Base-by-base conservation (phyloP, 2,329 filamentous ascomycete species). In the Trichoderma koningii region DNA sequence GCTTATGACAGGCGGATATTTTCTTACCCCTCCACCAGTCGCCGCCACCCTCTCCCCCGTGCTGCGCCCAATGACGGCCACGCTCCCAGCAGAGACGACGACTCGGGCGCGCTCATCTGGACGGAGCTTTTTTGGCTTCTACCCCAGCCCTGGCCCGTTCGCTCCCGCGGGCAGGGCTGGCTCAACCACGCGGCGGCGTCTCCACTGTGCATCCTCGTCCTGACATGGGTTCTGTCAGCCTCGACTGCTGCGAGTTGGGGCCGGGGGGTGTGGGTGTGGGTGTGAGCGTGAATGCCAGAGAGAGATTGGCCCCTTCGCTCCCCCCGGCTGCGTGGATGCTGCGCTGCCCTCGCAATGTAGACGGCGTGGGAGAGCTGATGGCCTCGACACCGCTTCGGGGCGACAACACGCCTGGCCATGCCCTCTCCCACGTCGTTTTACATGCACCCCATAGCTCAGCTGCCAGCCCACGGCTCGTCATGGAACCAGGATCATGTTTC, bases 381-480 rank as follows among this genome's bases (percentile, higher is more conserved):
- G 47, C 56, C 48, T 55, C 63, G 63, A 65, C 56, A 61, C 63
- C 48, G 56, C 56, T 62, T 61, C 28, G 48, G 56, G 62, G 38
- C 45, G 55, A 42, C 44, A 55, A 42, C 26, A 60, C 44, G 60
- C 52, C 63, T 30, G 41, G n/a, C 62, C 53, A 64, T 59, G 44
- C 44, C 62, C 28, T 55, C 38, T 63, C 34, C 34, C 23, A 50
- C 50, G 44, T 66, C 52, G 64, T 60, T 64, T 60, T 69, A 69
- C 69, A 72, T 73, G 72, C 72, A 71, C 72, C 72, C 71, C 72
- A 69, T 68, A 56, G 69, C 70, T 74, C 73, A 74, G 73, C 73
- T 74, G 65, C 68, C 73, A 72, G 73, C 48, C 65, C 56, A 64
- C 62, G 61, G 65, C 45, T 66, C 65, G 65, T 59, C 65, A 66